These are phyloP conservation scores for Nakazawaea molendinolei DNA, from an alignment of 805 yeast species.

Conservation along the genomic window DNA sequence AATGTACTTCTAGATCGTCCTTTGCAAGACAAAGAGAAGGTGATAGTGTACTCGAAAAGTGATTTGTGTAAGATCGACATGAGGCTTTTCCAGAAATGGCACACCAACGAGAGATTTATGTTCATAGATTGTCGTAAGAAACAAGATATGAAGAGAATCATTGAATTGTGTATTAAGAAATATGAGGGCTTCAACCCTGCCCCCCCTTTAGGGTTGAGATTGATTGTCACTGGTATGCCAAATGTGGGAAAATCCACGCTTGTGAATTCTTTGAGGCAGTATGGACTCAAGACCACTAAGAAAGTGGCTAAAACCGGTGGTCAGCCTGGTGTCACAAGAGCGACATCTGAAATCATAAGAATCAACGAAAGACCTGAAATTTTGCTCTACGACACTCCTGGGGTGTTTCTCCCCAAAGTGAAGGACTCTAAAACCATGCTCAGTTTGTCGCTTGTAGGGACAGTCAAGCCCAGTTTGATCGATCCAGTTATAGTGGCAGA, in stretches of 20 bases:
- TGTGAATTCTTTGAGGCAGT: constrained; percentile 61
- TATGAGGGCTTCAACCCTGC: constrained; percentile 47
- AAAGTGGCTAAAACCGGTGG: constrained; percentile 84
- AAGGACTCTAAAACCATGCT: constrained; percentile 65
- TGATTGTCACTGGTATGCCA: constrained; percentile 89
- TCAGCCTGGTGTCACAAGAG: constrained; percentile 84
- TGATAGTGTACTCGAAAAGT: constrained; percentile 72
- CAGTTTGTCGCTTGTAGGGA: constrained; percentile 64
- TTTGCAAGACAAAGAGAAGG: constrained; percentile 44
- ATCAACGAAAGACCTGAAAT: constrained; percentile 57
- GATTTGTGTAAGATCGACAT: constrained; percentile 50
- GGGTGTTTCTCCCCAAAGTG: constrained; percentile 78
- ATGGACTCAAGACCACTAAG: constrained; percentile 21
- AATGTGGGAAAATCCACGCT: constrained; percentile 94
- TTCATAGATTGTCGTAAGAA: constrained; percentile 52
- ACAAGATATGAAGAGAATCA: constrained; percentile 42
- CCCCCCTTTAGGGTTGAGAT: constrained; percentile 77
- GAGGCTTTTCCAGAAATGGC: constrained; percentile 40
- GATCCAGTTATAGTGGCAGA: constrained; percentile 88
- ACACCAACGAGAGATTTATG: constrained; percentile 39
- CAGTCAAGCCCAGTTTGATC: constrained; percentile 59
- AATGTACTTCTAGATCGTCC: constrained; percentile 73
- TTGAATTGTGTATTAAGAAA: constrained; percentile 40
- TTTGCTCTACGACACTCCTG: constrained; percentile 84
- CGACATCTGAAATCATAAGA: constrained; percentile 68